Conservation (phyloP, 2,329 filamentous ascomycete genomes). For the Cordyceps militaris region DNA sequence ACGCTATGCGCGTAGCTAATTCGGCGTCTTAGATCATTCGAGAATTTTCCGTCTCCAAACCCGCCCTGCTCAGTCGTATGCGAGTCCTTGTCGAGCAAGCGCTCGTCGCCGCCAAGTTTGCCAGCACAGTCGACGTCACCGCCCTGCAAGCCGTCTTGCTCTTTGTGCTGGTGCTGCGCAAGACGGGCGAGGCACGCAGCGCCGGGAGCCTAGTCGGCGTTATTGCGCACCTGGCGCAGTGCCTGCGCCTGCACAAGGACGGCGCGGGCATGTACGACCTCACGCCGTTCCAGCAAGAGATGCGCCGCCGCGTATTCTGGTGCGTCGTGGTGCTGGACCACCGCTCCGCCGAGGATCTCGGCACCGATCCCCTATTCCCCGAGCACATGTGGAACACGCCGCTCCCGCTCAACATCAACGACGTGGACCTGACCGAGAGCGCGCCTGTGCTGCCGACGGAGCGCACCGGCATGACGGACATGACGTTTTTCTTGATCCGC, state of each 20-base stretch:
- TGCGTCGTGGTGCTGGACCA: constrained; percentile 50
- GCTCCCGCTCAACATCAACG: constrained; percentile 44
- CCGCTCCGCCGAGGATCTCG: constrained; percentile 43
- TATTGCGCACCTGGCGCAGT: not conserved
- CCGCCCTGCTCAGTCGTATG: constrained; percentile 5
- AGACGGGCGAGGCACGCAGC: constrained; percentile 2
- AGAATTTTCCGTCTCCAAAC: not conserved
- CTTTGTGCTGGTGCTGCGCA: constrained; percentile 2
- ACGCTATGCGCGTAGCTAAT: not conserved
- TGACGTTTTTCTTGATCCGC: constrained; percentile 23
- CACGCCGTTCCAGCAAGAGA: constrained; percentile 45
- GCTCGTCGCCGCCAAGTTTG: constrained; percentile 9
- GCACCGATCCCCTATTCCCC: constrained; percentile 34
- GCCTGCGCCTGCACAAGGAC: constrained; percentile 7
- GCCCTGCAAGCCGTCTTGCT: not conserved
- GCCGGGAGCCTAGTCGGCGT: not conserved
- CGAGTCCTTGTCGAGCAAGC: constrained; percentile 8
- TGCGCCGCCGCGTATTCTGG: constrained; percentile 53
- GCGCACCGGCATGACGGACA: constrained; percentile 28
- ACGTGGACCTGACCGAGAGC: constrained; percentile 36
- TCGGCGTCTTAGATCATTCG: not conserved
- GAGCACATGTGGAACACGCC: constrained; percentile 35
- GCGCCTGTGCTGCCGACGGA: constrained; percentile 22
- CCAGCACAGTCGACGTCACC: not conserved
- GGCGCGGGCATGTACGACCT: not conserved